Conservation (phyloP, 2,329 filamentous ascomycete species). For the Curvularia spicifera region DNA sequence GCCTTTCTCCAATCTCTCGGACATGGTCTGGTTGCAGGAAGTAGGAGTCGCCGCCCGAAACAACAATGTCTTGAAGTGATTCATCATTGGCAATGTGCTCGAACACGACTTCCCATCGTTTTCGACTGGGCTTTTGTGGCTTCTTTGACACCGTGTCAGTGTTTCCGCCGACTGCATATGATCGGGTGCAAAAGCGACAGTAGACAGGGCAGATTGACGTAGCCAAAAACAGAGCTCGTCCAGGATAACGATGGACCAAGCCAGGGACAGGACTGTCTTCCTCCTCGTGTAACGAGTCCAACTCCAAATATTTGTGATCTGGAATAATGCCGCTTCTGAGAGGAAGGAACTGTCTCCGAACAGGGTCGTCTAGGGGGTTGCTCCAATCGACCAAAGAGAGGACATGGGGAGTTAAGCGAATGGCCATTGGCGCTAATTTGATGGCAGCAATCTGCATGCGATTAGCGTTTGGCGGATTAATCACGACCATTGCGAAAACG, state of each 20-base stretch:
- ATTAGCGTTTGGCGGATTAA: not conserved
- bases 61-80: slow-evolving; percentile 64
- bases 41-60: slow-evolving; percentile 69
- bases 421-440: slow-evolving; percentile 63
- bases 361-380: slow-evolving; percentile 64
- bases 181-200: slow-evolving; percentile 68
- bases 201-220: slow-evolving; percentile 68
- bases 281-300: slow-evolving; percentile 67
- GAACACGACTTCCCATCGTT: slow-evolving; percentile 65
- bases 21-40: slow-evolving; percentile 63
- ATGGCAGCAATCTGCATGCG: slow-evolving; percentile 54
- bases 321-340: slow-evolving; percentile 59
- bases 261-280: slow-evolving; percentile 63
- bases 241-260: slow-evolving; percentile 68
- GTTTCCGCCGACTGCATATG: slow-evolving; percentile 63
- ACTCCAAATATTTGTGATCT: slow-evolving; percentile 61
- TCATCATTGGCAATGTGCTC: slow-evolving; percentile 61
- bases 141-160: slow-evolving; percentile 58
- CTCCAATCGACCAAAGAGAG: slow-evolving; percentile 66
- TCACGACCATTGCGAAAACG: not conserved
- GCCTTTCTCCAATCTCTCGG: slow-evolving; percentile 58
- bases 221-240: slow-evolving; percentile 67
- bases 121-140: slow-evolving; percentile 48
- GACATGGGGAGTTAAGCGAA: slow-evolving; percentile 66
- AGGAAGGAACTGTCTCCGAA: slow-evolving; percentile 67